Base-by-base conservation (phyloP, 208 protist species). In the Leishmania guyanensis region DNA sequence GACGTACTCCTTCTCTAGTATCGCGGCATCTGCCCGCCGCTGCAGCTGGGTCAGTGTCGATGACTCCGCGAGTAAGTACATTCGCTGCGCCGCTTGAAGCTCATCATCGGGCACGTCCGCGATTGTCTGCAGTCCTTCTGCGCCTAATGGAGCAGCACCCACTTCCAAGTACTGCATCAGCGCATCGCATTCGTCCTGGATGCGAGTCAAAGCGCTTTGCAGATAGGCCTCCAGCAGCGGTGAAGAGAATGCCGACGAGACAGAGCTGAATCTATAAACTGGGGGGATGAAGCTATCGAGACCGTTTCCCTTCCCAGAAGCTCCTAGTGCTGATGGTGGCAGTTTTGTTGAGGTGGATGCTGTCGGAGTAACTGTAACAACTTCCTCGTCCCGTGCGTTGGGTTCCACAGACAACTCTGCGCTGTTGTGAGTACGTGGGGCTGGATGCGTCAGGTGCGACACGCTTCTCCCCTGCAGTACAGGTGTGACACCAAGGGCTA, bases 401-500 rank as follows among this genome's bases (percentile, higher is more conserved):
- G 29, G 65, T 26, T 69, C 10, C 65, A 26, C 0, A 14, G 65
- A 29, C 33, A 43, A 5, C 65, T 46, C 26, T 46, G 33, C 14
- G 33, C 36, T 51, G 22, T 56, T 50, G 48, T 43, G 51, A 2
- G n/a, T 16, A 62, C 29, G 14, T 16, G 48, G 71, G 43, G 26
- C n/a, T 75, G 17, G 46, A 29, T 48, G 5, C 48, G 22, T 2
- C 46, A 36, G 33, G 16, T 22, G 16, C 33, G 46, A 17, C 51
- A 69, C 43, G 48, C 14, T n/a, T 26, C 50, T 33, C 26, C 77
- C 73, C 56, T 78, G 77, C 56, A 86, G 79, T 56, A 79, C 77
- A 33, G 80, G 71, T 73, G 88, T 81, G 10, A 89, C 76, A 17
- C 72, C 71, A 33, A 89, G 71, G 17, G 83, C 83, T 20, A 72